A percentile compares a stretch with the other conserved stretches of the same genome.
Conservation (phyloP, 306 rosid genomes). For the Ochetophila trinervis region DNA sequence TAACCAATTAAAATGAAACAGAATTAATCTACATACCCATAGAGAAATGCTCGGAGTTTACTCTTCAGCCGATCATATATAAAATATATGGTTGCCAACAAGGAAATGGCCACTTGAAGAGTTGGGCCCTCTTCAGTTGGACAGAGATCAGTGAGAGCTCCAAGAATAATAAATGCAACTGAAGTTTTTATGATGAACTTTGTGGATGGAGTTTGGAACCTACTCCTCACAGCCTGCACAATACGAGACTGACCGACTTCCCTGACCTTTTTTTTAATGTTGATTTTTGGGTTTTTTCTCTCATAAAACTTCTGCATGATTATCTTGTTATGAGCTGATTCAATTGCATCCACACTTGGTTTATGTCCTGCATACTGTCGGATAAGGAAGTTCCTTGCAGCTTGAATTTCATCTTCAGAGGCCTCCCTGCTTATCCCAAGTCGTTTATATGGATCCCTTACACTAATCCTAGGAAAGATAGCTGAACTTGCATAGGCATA, state of each 20-base stretch:
- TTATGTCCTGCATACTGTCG: constrained; percentile 78
- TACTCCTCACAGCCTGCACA: constrained; percentile 67
- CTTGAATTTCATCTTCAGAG: constrained; percentile 93
- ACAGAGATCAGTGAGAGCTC: constrained; percentile 65
- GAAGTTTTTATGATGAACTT: constrained; percentile 75
- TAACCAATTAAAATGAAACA: constrained; percentile 10
- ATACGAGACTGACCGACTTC: constrained; percentile 72
- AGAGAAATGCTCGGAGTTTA: constrained; percentile 66
- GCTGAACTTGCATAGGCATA: constrained; percentile 52
- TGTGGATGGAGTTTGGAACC: constrained; percentile 78
- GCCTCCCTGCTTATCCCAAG: constrained; percentile 96
- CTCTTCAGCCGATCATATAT: constrained; percentile 73
- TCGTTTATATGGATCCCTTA: constrained; percentile 86
- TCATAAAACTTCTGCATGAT: constrained; percentile 78
- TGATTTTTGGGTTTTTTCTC: constrained; percentile 80
- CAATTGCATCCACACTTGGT: constrained; percentile 90
- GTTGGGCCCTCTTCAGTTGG: constrained; percentile 99
- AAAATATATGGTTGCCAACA: constrained; percentile 77
- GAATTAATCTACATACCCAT: constrained; percentile 58
- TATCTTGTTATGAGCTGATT: constrained; percentile 92
- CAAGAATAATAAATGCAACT: constrained; percentile 61
- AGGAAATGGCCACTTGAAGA: constrained; percentile 86
- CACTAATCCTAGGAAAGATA: constrained; percentile 85
- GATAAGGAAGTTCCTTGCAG: constrained; percentile 86
- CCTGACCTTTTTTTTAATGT: constrained; percentile 73